Percentiles rank a stretch among this genome's conserved stretches.
These are phyloP conservation scores for Akebia trifoliata DNA, from an alignment of 164 flowering plant genomes.

Conservation along the genomic window DNA sequence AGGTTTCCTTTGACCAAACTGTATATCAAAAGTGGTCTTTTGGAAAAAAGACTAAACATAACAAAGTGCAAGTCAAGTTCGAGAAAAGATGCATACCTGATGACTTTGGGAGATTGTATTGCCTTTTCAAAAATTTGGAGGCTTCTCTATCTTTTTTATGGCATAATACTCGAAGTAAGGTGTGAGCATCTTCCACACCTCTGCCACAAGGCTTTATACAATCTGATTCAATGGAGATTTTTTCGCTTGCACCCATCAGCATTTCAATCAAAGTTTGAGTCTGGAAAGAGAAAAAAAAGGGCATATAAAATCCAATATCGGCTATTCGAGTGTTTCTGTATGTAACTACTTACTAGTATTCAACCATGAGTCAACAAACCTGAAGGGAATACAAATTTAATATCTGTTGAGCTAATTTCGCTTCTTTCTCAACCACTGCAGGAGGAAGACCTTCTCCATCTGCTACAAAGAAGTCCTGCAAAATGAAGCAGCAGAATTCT, in stretches of 20 bases:
- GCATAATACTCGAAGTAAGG: constrained; percentile 64
- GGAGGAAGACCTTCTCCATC: constrained; percentile 88
- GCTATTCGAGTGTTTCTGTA: too few species aligned
- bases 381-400: constrained; percentile 50
- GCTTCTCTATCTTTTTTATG: constrained; percentile 82
- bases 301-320: background rate
- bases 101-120: constrained; percentile 74
- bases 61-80: background rate
- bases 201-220: constrained; percentile 24
- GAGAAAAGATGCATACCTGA: constrained; percentile 41
- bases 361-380: constrained; percentile 29
- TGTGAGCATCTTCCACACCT: constrained; percentile 49
- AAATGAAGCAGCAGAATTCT: background rate
- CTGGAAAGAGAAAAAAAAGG: constrained; percentile 40
- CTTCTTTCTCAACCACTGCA: constrained; percentile 63
- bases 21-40: background rate
- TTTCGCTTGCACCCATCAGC: constrained; percentile 72
- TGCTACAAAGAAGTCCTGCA: constrained; percentile 84
- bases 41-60: background rate
- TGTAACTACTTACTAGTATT: background rate
- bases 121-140: constrained; percentile 62
- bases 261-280: constrained; percentile 53
- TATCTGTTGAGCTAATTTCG: constrained; percentile 49
- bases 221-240: constrained; percentile 36
- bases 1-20: background rate